These are phyloP conservation scores for Allomyces macrogynus DNA, from an alignment of 192 early-diverging fungal species.

Conservation along the genomic window DNA sequence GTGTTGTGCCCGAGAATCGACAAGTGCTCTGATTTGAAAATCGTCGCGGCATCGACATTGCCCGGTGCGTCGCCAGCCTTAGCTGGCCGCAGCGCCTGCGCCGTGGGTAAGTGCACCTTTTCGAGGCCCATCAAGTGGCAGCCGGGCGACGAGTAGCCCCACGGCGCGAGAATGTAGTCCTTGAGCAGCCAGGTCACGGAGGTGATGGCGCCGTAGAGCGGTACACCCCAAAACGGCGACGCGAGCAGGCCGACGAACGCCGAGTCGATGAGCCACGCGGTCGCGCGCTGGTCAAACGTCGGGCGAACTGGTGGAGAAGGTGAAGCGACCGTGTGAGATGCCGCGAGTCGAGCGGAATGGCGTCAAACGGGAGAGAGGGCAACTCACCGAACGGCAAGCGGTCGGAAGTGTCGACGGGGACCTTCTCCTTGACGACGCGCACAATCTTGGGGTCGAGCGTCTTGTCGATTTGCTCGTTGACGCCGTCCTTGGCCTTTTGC, in stretches of 20 bases:
- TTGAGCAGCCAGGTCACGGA: background rate
- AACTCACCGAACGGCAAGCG: background rate
- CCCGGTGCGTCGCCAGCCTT: background rate
- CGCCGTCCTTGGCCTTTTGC: background rate
- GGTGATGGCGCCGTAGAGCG: background rate
- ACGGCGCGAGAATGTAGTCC: background rate
- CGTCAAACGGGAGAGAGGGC: background rate
- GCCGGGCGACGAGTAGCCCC: background rate
- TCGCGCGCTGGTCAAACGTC: background rate
- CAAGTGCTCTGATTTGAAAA: background rate
- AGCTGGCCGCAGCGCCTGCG: background rate
- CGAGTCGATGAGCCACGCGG: background rate
- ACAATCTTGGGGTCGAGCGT: background rate
- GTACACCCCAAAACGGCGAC: background rate
- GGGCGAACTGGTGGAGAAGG: background rate
- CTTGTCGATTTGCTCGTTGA: background rate
- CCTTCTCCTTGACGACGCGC: background rate
- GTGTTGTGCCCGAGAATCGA: background rate
- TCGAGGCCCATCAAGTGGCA: background rate
- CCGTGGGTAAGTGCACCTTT: background rate
- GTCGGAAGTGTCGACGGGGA: background rate
- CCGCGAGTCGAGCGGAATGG: background rate
- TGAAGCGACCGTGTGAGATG: background rate
- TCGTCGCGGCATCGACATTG: background rate
- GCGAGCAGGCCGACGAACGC: background rate